A percentile compares a stretch with the other conserved stretches of the same genome.
Conservation (phyloP, 352 stramenopile genomes). For the Blastocystis sp. region DNA sequence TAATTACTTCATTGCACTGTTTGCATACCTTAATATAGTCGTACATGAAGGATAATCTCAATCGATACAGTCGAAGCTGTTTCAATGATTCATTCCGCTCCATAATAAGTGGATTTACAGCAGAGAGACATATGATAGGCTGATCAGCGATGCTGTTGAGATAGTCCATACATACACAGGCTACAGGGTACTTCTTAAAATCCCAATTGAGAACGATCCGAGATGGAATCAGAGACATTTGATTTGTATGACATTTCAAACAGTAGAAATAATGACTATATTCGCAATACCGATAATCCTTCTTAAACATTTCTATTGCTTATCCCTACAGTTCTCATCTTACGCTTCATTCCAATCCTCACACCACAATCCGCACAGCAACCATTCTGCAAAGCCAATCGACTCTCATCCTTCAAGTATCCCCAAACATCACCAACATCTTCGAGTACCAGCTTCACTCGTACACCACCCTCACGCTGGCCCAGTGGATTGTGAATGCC, state of each 20-base stretch:
- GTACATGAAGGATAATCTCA: slow-evolving; percentile 32
- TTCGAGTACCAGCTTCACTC: slow-evolving; percentile 32
- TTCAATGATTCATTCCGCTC: background rate
- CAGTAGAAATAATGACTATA: slow-evolving; percentile 59
- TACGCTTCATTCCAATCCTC: slow-evolving; percentile 33
- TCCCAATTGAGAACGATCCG: slow-evolving; percentile 3
- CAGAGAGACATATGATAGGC: slow-evolving; percentile 33
- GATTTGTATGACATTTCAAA: slow-evolving; percentile 51
- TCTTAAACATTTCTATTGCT: slow-evolving; percentile 35
- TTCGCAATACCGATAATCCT: slow-evolving; percentile 58
- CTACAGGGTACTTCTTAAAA: slow-evolving; percentile 58
- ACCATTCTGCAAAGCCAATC: slow-evolving; percentile 58
- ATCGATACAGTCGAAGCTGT: background rate
- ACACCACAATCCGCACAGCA: slow-evolving; percentile 53
- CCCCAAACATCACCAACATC: background rate
- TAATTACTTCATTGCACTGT: slow-evolving; percentile 4
- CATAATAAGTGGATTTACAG: slow-evolving; percentile 6
- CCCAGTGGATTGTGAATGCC: slow-evolving; percentile 43
- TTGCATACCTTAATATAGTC: slow-evolving; percentile 56
- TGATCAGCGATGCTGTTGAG: slow-evolving; percentile 26
- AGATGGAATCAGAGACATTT: background rate
- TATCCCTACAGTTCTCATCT: background rate
- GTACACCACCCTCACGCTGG: slow-evolving; percentile 23
- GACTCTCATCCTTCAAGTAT: slow-evolving; percentile 49
- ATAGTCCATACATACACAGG: slow-evolving; percentile 33